Evolutionary conservation across 768 basidiomycete species (phyloP).

Genomic region (Ephemerocybe angulata): DNA sequence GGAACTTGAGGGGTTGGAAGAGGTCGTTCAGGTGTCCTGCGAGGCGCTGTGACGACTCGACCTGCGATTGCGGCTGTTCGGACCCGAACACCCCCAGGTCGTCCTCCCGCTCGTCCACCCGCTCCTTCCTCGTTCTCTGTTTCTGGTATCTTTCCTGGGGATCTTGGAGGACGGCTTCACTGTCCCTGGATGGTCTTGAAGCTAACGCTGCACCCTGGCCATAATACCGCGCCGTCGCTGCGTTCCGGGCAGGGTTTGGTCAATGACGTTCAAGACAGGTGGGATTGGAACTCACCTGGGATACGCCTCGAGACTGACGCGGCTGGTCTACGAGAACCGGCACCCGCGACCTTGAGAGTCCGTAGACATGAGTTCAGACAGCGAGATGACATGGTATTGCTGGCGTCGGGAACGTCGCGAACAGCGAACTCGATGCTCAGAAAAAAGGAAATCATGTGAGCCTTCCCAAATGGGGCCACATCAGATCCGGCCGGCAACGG

Average conservation of each 20-base stretch:
- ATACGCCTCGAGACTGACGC: neutral
- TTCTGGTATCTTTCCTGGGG: neutral
- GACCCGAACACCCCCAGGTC: slow-evolving; percentile 5
- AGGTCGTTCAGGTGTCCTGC: slow-evolving; percentile 57
- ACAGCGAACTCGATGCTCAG: neutral
- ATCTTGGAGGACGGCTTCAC: neutral
- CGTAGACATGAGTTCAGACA: slow-evolving; percentile 3
- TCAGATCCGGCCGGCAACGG: too few species aligned
- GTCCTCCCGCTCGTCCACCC: slow-evolving; percentile 6
- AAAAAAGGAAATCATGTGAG: slow-evolving; percentile 8
- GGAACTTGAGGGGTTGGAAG: slow-evolving; percentile 66
- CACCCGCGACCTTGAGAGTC: neutral
- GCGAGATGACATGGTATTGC: neutral
- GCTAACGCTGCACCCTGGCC: neutral
- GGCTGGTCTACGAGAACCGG: neutral
- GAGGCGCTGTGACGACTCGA: slow-evolving; percentile 17
- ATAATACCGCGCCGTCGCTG: neutral
- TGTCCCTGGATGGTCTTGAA: neutral
- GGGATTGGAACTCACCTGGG: neutral
- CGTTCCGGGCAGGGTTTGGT: neutral
- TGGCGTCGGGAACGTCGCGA: neutral
- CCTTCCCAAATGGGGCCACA: too few species aligned
- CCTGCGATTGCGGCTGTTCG: slow-evolving; percentile 8
- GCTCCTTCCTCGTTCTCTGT: neutral
- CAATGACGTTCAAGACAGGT: neutral